Evolutionary conservation across 345 rosid genomes (phyloP).

Genomic region (Melaleuca alternifolia): DNA sequence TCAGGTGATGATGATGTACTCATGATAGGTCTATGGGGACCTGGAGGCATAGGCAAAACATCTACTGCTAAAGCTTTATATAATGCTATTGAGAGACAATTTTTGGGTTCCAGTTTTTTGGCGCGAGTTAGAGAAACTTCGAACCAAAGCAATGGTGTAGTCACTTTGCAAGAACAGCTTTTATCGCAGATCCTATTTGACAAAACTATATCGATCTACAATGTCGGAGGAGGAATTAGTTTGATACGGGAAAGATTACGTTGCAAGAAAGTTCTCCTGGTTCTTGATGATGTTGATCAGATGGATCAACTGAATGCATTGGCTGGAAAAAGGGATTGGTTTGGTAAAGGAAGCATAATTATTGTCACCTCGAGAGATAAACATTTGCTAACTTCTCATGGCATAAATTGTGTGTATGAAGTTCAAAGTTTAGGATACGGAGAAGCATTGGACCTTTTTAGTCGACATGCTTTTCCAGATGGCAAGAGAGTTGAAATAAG

Average conservation of each 20-base stretch:
- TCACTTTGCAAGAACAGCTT: background rate
- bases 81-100: background rate
- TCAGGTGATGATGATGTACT: fast-evolving
- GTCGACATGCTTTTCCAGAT: fast-evolving
- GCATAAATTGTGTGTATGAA: background rate
- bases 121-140: background rate
- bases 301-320: background rate
- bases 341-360: background rate
- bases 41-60: background rate
- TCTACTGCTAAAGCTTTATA: background rate
- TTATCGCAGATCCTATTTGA: background rate
- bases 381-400: background rate
- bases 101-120: background rate
- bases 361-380: background rate
- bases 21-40: background rate
- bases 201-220: fast-evolving
- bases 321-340: background rate
- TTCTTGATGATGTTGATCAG: background rate
- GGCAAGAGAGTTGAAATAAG: background rate
- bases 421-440: fast-evolving
- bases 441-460: background rate
- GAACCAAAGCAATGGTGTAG: background rate
- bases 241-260: background rate
- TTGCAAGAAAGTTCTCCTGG: background rate
- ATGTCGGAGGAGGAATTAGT: fast-evolving